Conservation (phyloP, 768 basidiomycete genomes). For the Lactarius akahatsu region DNA sequence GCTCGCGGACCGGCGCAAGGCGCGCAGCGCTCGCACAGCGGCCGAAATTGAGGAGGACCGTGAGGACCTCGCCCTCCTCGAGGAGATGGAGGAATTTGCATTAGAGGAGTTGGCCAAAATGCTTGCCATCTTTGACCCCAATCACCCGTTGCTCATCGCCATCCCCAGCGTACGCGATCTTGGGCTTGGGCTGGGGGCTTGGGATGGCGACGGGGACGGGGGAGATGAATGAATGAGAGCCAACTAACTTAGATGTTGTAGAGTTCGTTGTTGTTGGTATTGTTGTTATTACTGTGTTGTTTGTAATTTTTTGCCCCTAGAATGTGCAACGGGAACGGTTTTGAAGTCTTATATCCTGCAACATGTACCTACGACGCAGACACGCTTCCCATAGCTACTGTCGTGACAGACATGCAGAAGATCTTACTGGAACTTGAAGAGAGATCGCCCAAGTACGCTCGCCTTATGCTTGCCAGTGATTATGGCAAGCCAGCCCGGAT, state of each 20-base stretch:
- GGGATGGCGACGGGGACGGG: constrained; percentile 33
- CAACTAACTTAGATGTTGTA: not conserved
- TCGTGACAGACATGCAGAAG: too few relatives aligned
- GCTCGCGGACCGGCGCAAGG: constrained; percentile 66
- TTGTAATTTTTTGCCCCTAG: not conserved
- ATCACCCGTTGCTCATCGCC: constrained; percentile 66
- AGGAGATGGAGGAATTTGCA: constrained; percentile 83
- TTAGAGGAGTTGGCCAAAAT: constrained; percentile 77
- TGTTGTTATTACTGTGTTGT: not conserved
- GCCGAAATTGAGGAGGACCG: constrained; percentile 48
- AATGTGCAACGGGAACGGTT: not conserved
- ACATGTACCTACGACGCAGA: too few relatives aligned
- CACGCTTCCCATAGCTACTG: too few relatives aligned
- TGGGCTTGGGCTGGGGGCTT: constrained; percentile 44
- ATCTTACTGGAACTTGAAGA: too few relatives aligned
- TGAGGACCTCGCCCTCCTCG: constrained; percentile 68
- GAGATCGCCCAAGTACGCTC: too few relatives aligned
- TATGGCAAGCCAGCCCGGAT: too few relatives aligned
- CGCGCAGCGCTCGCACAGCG: constrained; percentile 44
- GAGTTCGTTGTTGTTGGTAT: constrained; percentile 1
- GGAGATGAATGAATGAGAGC: constrained; percentile 10
- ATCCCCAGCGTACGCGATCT: constrained; percentile 71
- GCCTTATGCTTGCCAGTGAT: too few relatives aligned
- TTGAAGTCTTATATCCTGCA: too few relatives aligned
- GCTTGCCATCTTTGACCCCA: constrained; percentile 52